Conservation (phyloP, 176 grass and related monocot species). For the Oryza meyeriana region DNA sequence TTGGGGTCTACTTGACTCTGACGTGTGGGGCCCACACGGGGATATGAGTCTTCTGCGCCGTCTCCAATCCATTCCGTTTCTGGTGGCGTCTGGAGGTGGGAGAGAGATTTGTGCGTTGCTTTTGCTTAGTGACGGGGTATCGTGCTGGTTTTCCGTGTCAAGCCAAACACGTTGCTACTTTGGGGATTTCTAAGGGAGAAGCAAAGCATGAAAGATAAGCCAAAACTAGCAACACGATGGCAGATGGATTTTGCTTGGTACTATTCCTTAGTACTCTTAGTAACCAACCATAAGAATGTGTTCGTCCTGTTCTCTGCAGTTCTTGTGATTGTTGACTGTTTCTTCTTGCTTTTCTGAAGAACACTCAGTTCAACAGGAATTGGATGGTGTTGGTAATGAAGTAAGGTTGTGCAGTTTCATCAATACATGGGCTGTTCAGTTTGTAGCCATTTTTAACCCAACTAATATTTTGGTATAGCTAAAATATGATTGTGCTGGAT, state of each 20-base stretch:
- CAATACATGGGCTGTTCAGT: too few relatives aligned
- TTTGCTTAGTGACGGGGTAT: constrained; percentile 9
- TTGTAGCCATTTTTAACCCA: too few relatives aligned
- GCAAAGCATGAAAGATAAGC: background rate
- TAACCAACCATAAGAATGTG: background rate
- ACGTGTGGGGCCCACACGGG: background rate
- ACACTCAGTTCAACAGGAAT: background rate
- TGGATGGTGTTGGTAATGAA: too few relatives aligned
- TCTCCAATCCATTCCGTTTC: background rate
- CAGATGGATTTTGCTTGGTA: background rate
- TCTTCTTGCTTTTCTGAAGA: background rate
- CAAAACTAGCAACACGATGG: background rate
- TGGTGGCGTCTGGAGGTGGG: constrained; percentile 31
- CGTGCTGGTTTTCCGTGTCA: background rate
- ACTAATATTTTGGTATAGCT: too few relatives aligned
- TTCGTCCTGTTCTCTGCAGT: background rate
- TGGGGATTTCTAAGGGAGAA: background rate
- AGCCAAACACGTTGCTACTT: background rate
- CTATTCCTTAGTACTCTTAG: background rate
- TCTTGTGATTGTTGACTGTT: background rate
- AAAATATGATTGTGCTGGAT: too few relatives aligned
- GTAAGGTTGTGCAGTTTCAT: too few relatives aligned
- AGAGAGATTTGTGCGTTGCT: constrained; percentile 25
- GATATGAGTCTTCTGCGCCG: background rate
- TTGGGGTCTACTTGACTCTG: background rate